These are phyloP conservation scores for Cystofilobasidium bisporidii DNA, from an alignment of 768 basidiomycete genomes.

Conservation along the genomic window DNA sequence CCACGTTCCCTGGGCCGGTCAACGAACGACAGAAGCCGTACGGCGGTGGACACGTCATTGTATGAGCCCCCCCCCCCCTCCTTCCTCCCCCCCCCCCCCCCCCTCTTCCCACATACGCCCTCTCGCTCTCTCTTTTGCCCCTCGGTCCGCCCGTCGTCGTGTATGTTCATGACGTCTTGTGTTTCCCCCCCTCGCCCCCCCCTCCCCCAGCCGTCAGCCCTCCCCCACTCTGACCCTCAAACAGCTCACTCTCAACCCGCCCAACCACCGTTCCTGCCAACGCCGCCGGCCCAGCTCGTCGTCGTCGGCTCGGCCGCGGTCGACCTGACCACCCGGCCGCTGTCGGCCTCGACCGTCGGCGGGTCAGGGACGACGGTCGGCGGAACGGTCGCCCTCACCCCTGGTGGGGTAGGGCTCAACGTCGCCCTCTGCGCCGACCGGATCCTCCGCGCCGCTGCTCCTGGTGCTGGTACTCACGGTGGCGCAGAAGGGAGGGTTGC, in stretches of 20 bases:
- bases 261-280: not conserved
- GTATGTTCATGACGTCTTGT: not conserved
- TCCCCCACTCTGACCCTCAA: constrained; percentile 14
- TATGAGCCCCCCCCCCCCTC: not conserved
- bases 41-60: not conserved
- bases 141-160: not conserved
- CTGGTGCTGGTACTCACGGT: not conserved
- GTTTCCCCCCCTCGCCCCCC: too few species aligned
- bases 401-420: constrained; percentile 69
- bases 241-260: not conserved
- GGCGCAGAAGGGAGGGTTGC: constrained; percentile 39
- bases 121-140: constrained; percentile 10
- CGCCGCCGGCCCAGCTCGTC: constrained; percentile 44
- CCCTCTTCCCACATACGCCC: too few species aligned
- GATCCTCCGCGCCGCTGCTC: constrained; percentile 39
- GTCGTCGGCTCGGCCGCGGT: constrained; percentile 81
- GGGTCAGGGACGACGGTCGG: constrained; percentile 54
- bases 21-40: not conserved
- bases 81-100: not conserved
- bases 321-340: constrained; percentile 44
- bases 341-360: not conserved
- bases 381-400: constrained; percentile 42
- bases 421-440: constrained; percentile 82
- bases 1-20: too few species aligned
- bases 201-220: not conserved